phyloP scores from a whole-genome alignment of 345 rosid genomes.

The Carallia pectinifolia region DNA sequence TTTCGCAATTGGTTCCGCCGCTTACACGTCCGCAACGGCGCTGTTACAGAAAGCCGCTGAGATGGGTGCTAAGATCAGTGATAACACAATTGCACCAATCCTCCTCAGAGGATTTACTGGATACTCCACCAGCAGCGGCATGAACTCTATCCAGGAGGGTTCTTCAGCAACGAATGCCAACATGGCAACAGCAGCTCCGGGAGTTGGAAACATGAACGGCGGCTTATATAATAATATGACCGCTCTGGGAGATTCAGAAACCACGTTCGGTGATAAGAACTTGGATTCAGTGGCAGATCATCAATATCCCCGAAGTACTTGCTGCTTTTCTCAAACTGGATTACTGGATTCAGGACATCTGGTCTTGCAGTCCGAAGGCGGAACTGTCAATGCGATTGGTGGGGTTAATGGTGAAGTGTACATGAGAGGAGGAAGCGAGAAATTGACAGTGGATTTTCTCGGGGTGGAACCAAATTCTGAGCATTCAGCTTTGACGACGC shows the following conservation, averaged over 20 bases:
- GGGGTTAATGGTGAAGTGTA: constrained; percentile 4
- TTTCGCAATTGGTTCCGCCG: constrained; percentile 25
- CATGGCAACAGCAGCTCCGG: constrained; percentile 3
- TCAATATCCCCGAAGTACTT: constrained; percentile 9
- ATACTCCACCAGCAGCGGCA: constrained; percentile 21
- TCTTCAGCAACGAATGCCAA: constrained; percentile 16
- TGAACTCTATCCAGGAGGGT: constrained; percentile 28
- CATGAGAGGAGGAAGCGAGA: constrained; percentile 29
- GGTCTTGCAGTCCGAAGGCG: constrained; percentile 16
- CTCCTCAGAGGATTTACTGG: constrained; percentile 51
- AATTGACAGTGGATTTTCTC: constrained; percentile 49
- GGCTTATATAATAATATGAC: background rate
- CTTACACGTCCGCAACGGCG: constrained; percentile 55
- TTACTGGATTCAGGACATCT: constrained; percentile 21
- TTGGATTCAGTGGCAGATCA: constrained; percentile 11
- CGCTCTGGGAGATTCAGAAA: constrained; percentile 14
- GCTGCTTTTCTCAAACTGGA: constrained; percentile 12
- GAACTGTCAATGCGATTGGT: constrained; percentile 4
- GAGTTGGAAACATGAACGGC: constrained; percentile 9
- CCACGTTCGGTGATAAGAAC: constrained; percentile 9
- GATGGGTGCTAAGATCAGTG: constrained; percentile 59
- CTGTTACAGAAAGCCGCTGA: constrained; percentile 57
- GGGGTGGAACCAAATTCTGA: constrained; percentile 40
- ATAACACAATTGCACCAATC: constrained; percentile 42
- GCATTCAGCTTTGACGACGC: constrained; percentile 7